phyloP scores from a whole-genome alignment of 495 filamentous ascomycete species.

The Darksidea phi region DNA sequence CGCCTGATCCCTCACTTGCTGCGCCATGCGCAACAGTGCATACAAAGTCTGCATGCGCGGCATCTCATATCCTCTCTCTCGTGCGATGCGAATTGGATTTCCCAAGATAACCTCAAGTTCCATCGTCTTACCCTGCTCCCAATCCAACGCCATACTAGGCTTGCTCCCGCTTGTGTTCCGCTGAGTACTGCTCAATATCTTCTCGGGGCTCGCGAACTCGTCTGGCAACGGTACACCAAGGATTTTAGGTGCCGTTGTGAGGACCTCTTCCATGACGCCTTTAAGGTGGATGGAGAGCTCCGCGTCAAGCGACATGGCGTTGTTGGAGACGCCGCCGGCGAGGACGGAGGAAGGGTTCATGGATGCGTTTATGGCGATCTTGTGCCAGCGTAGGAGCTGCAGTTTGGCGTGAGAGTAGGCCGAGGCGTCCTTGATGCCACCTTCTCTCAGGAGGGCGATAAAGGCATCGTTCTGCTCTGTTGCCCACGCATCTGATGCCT shows the following conservation, averaged over 20 bases:
- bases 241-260: conserved; percentile 53
- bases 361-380: conserved; percentile 62
- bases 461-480: conserved; percentile 37
- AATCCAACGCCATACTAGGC: conserved; percentile 61
- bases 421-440: conserved; percentile 53
- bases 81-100: conserved; percentile 57
- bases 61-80: conserved; percentile 52
- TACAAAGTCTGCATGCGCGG: conserved; percentile 55
- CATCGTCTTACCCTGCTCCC: conserved; percentile 55
- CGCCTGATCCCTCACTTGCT: conserved; percentile 23
- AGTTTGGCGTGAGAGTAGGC: conserved; percentile 50
- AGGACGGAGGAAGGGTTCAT: conserved; percentile 65
- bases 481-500: conserved; percentile 10
- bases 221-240: conserved; percentile 48
- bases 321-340: conserved; percentile 55
- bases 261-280: conserved; percentile 59
- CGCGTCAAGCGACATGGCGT: conserved; percentile 47
- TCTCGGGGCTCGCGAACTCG: conserved; percentile 53
- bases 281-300: conserved; percentile 46
- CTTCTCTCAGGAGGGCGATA: conserved; percentile 38
- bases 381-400: conserved; percentile 62
- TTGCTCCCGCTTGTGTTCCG: conserved; percentile 54
- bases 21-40: conserved; percentile 46
- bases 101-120: conserved; percentile 64
- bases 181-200: conserved; percentile 54